These are phyloP conservation scores for Sordaria brevicollis DNA, from an alignment of 495 filamentous ascomycete genomes.

Conservation along the genomic window DNA sequence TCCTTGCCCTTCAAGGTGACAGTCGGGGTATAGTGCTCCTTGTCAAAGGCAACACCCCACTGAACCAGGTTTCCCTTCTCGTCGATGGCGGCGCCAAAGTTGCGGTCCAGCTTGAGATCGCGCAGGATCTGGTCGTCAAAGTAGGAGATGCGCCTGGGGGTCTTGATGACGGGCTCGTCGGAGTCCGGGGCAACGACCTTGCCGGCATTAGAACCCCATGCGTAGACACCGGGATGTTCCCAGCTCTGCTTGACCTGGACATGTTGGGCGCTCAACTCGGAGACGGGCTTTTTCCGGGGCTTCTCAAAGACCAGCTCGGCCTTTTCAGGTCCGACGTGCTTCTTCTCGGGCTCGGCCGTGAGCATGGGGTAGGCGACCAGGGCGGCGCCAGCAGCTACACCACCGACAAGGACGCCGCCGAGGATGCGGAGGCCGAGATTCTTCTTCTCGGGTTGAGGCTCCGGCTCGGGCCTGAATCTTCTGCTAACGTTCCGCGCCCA, in stretches of 20 bases:
- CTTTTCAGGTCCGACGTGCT: constrained; percentile 9
- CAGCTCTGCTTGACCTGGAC: constrained; percentile 78
- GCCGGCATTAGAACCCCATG: constrained; percentile 87
- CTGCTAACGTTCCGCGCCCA: constrained; percentile 21
- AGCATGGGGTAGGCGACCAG: constrained; percentile 14
- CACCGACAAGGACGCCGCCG: constrained; percentile 13
- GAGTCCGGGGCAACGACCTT: constrained; percentile 77
- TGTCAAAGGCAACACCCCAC: constrained; percentile 74
- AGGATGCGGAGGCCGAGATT: constrained; percentile 3
- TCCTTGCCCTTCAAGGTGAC: constrained; percentile 75
- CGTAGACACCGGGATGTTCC: constrained; percentile 84
- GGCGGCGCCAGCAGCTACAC: constrained; percentile 20
- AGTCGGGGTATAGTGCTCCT: constrained; percentile 38
- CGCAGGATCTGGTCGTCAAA: constrained; percentile 80
- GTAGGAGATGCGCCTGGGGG: constrained; percentile 64
- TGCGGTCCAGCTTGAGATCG: constrained; percentile 75
- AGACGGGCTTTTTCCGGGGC: constrained; percentile 36
- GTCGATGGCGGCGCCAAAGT: constrained; percentile 78
- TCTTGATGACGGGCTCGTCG: constrained; percentile 64
- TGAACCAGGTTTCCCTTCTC: constrained; percentile 85
- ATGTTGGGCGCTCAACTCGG: constrained; percentile 65
- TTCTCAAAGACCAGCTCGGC: constrained; percentile 51
- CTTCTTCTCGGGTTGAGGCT: neutral
- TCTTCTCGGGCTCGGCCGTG: neutral
- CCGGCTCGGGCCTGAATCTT: constrained; percentile 1